Base-by-base conservation (phyloP, 2,329 filamentous ascomycete genomes). In the Cladosporium sp. region DNA sequence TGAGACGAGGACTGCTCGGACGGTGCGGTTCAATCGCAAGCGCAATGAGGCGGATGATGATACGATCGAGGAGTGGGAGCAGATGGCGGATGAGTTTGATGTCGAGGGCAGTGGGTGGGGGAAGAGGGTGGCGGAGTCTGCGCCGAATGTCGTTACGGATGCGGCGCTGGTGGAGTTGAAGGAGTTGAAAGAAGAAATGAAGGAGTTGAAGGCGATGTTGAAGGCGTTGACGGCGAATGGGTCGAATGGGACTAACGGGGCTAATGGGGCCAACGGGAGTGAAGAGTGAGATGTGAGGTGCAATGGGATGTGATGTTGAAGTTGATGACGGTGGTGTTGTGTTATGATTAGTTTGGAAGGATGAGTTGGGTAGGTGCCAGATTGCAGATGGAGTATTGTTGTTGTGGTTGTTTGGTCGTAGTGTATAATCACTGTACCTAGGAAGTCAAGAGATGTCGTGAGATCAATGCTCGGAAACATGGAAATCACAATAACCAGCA, bases 11-110 rank as follows among this genome's bases (percentile, higher is more conserved):
- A 77, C 79, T 10, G 81, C 81, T 21, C 67, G 73, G 10, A 71
- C 68, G 58, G 74, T 77, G 28, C 71, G 84, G 28, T 83, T 82
- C 65, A 98, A 98, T 76, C 85, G 95, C 1, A 85, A 85, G 18
- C 82, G 91, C 18, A 92, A 93, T 47, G 93, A 97, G 71, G 90
- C 90, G 3, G 95, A 99, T 71, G 95, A 99, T 71, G 93, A 97
- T 71, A 88, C 88, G 0, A 80, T 90, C 10, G 91, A 98, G 75
- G 94, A 97, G 76, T 99, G 95, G 95, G 95, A 99, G 80, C 90
- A 97, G 77, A 82, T 94, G 75, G 79, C 83, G 10, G 82, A 82
- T 7, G 85, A 91, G 62, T 76, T 94, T 24, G 90, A 97, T 75
- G 91, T 96, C 73, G 92, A 96, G 74, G 83, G 86, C 0, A 91